Base-by-base conservation (phyloP, 768 basidiomycete species). In the Mycena polygramma region DNA sequence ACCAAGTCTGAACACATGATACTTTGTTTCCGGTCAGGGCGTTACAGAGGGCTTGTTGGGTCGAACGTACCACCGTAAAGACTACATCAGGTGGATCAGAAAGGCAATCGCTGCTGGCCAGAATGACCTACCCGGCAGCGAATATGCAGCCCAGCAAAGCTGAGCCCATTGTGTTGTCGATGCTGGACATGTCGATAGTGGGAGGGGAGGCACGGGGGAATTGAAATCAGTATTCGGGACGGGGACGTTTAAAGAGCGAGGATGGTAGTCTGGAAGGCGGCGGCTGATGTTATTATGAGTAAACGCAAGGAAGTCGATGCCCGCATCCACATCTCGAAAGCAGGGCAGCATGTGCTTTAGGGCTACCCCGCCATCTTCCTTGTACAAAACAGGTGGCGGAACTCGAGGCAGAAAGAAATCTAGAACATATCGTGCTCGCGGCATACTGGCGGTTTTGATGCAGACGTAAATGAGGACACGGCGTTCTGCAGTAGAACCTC, bases 1-100 rank as follows among this genome's bases (percentile, higher is more conserved):
- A 88, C 83, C 85, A 86, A 0, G 88, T 49, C n/a, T 89, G 88
- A 37, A 87, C 83, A 71, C 86, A 88, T 4, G 88, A 87, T 11
- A 89, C 88, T 89, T 63, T 24, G 39, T 37, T 46, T 11, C 20
- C 67, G 24, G 66, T 60, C 9, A 64, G 54, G n/a, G 36, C 9
- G 13, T 30, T 10, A n/a, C 19, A 7, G 58, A 43, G 53, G 41
- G 26, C 19, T 22, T 43, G 66, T 51, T 37, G 26, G 52, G 24
- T 37, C 20, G 24, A 54, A 71, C 75, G n/a, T 81, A 87, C 88
- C 87, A 80, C 88, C 88, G 66, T 88, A 89, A 62, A 89, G 75
- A 64, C 86, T 88, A 30, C 30, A 30, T 2, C 30, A 67, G 14
- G 53, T 20, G 59, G 57, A 26, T 58, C 30, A 58, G 36, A 24